These are phyloP conservation scores for Mortierella claussenii DNA, from an alignment of 192 early-diverging fungal species.

Conservation along the genomic window DNA sequence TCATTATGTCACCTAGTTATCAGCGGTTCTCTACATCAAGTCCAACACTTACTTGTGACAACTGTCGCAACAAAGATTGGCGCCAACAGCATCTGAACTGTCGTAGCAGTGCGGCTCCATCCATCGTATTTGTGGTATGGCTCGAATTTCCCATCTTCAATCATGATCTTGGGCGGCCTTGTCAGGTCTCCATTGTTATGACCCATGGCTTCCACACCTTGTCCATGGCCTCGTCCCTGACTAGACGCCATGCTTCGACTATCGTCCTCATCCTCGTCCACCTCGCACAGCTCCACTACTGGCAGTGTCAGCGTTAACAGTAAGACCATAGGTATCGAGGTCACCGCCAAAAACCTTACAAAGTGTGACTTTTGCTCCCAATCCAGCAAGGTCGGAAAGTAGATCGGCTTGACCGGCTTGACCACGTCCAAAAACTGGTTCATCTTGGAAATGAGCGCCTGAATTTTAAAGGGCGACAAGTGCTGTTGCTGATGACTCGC, in stretches of 20 bases:
- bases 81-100: conserved; percentile 64
- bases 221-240: background rate
- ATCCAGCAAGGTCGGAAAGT: conserved; percentile 68
- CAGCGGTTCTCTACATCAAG: too few relatives aligned
- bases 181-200: background rate
- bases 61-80: conserved; percentile 65
- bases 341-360: conserved; percentile 59
- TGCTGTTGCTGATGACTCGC: background rate
- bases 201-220: background rate
- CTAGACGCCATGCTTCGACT: background rate
- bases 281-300: conserved; percentile 63
- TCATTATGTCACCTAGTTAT: too few relatives aligned
- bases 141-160: conserved; percentile 14
- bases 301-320: conserved; percentile 69
- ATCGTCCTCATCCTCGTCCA: conserved; percentile 44
- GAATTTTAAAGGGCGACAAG: too few relatives aligned
- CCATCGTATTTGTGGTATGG: conserved; percentile 30
- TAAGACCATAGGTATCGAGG: conserved; percentile 64
- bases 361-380: conserved; percentile 61
- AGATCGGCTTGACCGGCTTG: conserved; percentile 31
- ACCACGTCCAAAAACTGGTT: background rate
- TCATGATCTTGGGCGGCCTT: conserved; percentile 23
- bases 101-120: conserved; percentile 68
- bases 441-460: background rate
- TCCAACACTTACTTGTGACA: conserved; percentile 34